Evolutionary conservation across 1,139 yeast species (phyloP), one percentile per base, ranked within the genome.

Genomic region (Hyphopichia burtonii): DNA sequence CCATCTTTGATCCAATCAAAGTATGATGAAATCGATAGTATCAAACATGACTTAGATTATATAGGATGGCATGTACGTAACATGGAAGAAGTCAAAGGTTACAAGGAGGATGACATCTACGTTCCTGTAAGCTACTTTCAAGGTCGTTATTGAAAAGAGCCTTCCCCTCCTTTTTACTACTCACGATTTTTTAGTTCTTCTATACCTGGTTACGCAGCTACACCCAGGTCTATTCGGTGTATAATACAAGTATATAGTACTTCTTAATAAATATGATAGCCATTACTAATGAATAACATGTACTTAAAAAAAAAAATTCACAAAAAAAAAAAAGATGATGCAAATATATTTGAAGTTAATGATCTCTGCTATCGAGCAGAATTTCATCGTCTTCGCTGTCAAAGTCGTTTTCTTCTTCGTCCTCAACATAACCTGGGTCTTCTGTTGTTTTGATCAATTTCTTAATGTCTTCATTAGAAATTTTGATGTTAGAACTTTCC

Each of bases 31-130:
- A 60, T 68, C 19, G 66, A 67, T 41, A 50, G 53, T 22, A 53
- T 69, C 33, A 65, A 62, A 43, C 63, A 66, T 45, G 65, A 62
- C 42, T 37, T 69, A 44, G 73, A 69, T 43, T 55, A 56, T 42
- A 56, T 68, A 14, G 74, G 73, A n/a, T 68, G 74, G 74, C 58
- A 65, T 31, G 65, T 69, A 3, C 56, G 73, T 28, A 55, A 54
- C 39, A 44, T 66, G 46, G 68, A 69, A 42, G 71, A 68, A 46
- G 51, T 52, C 4, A 51, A 44, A 35, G 74, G 74, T 8, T 46
- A 53, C 12, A 51, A 52, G 18, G 63, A 52, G 23, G 64, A 62
- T 2, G 70, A 66, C 5, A 44, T 61, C 22, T 67, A 66, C 44
- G 56, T 55, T 12, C 75, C 75, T 4, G 56, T 56, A 3, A 56